Conservation (phyloP, 2,329 filamentous ascomycete genomes). For the Decorospora gaudefroyi region DNA sequence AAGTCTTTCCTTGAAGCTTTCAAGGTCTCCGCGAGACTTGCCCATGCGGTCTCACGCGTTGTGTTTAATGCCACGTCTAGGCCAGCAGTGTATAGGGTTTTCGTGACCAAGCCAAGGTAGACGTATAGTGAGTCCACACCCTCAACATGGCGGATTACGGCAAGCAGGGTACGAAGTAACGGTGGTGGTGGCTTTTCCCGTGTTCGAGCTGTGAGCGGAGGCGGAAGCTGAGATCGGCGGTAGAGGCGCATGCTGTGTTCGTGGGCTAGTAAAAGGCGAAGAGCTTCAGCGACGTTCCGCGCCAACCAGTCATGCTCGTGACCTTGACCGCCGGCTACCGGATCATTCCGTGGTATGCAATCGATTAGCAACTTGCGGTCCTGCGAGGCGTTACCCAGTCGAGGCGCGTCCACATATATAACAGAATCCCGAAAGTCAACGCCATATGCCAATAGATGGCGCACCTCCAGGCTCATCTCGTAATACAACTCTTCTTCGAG, state of each 20-base stretch:
- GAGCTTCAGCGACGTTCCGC: conserved; percentile 66
- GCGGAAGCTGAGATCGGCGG: conserved; percentile 67
- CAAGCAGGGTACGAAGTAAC: conserved; percentile 64
- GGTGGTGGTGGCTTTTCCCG: conserved; percentile 57
- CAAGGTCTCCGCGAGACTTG: conserved; percentile 34
- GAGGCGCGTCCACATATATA: conserved; percentile 43
- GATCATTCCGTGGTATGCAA: conserved; percentile 65
- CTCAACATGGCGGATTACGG: conserved; percentile 57
- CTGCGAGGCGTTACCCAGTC: conserved; percentile 32
- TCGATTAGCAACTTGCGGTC: conserved; percentile 69
- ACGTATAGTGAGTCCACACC: conserved; percentile 45
- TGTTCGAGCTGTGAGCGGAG: conserved; percentile 58
- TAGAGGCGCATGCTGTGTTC: conserved; percentile 77
- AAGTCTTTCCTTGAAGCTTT: conserved; percentile 32
- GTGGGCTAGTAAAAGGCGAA: conserved; percentile 77
- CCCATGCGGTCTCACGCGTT: conserved; percentile 35
- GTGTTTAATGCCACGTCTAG: conserved; percentile 34
- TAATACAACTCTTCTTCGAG: conserved; percentile 88
- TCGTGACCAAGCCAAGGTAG: conserved; percentile 35
- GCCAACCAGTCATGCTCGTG: conserved; percentile 57
- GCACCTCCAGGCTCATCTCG: conserved; percentile 82
- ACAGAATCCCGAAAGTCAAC: conserved; percentile 63
- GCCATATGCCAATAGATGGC: conserved; percentile 70
- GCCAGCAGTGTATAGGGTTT: conserved; percentile 36
- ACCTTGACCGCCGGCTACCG: conserved; percentile 22